Evolutionary conservation across 31 red algal genomes (phyloP), one percentile per base, ranked within the genome.

Genomic region (Asparagopsis taxiformis): DNA sequence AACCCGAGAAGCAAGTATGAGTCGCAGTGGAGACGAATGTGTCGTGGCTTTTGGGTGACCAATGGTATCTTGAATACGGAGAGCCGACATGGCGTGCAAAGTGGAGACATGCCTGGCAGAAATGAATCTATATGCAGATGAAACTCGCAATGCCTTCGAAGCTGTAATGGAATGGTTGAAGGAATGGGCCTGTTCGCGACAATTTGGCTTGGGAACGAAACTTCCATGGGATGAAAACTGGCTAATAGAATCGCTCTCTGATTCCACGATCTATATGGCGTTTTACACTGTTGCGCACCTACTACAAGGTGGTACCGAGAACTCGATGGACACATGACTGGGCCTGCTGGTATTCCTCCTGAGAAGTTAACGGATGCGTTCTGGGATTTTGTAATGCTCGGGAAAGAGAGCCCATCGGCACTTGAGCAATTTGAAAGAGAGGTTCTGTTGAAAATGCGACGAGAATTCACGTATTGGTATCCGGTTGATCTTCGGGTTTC

Each of bases 251-350:
- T 99, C 96, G 19, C 75, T 99, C 22, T 92, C 86, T 28, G 96
- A 99, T 72, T 94, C 91, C 30, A 99, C 96, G 13, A 99, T 99
- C 25, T 99, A 99, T 68, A 99, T 99, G 96, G 96, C 96, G 4
- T 99, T 82, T 58, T 99, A 99, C 69, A 95, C 96, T 0, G 82
- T 99, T 31, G 91, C 96, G 0, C 96, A 99, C 37, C 49, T 99
- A 50, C 70, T 99, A 35, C 96, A 99, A 41, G 94, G 94, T 9
- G 94, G 89, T 6, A 69, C 72, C 8, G 59, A 68, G 25, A 91
- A 99, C 63, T 95, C 56, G 72, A 92, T 38, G 96, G 91, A 31
- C 51, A 75, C 37, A 68, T 75, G 31, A 65, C 78, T 5, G 88
- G 89, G 2, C 87, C 91, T 13, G 75, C 67, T 0, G 87, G 87